Base-by-base conservation (phyloP, 768 basidiomycete species). In the Auricularia auricula-judae region DNA sequence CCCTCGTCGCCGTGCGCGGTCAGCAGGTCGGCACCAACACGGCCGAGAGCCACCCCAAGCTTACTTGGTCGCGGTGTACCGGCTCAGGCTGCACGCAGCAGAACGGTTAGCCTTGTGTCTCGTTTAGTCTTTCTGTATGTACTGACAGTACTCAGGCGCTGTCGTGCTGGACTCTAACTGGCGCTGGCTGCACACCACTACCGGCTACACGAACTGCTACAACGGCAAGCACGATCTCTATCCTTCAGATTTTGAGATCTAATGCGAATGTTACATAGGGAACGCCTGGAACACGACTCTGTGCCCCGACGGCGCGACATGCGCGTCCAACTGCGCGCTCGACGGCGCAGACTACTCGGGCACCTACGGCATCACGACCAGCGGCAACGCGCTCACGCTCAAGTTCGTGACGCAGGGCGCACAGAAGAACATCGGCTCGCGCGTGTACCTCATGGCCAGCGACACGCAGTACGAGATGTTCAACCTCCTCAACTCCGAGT, bases 401-500 rank as follows among this genome's bases (percentile, higher is more conserved):
- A 79, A 80, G 64, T 82, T 82, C 73, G 76, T 80, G 63, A 82
- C 81, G 63, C 68, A 67, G 35, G 69, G 72, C 53, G 51, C 72
- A 33, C 66, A 74, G 36, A 67, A 61, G n/a, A 69, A 69, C 63
- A 56, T 54, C 63, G 75, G 76, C 36, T 75, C 76, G 11, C 76
- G 76, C 63, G 72, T 77, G 47, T 85, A 84, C 77, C 78, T 85
- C 71, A 74, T 85, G 77, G 74, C 73, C 63, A 54, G 53, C 53
- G 74, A 73, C 67, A 70, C 73, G 65, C 63, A 71, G 59, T 84
- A 84, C 75, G 65, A 78, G 72, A 67, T 74, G 68, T 83, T 84
- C 79, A 77, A 82, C 72, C 74, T 81, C 71, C 69, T 76, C 67
- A 83, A 84, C 74, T 77, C 80, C 69, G 83, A 84, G 74, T 83